Percentiles rank a stretch among this genome's conserved stretches.
Conservation (phyloP, 805 yeast species). For the Candida pseudofarinosa region DNA sequence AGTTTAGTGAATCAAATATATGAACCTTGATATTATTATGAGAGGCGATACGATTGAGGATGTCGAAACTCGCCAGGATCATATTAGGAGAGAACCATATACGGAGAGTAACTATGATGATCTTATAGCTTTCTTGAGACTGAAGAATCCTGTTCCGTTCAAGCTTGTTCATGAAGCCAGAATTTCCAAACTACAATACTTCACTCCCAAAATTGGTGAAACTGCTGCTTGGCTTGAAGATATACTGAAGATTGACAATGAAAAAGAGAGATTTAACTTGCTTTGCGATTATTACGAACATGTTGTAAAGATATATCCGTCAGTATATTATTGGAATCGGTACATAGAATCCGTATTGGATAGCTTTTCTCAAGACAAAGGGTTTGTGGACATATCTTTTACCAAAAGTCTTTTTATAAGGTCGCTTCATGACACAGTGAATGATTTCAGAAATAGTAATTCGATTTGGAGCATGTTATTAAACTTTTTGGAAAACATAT, state of each 20-base stretch:
- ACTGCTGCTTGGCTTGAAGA: slow-evolving; percentile 16
- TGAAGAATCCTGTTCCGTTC: background rate
- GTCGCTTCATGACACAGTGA: slow-evolving; percentile 19
- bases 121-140: slow-evolving; percentile 11
- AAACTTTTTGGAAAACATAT: slow-evolving; percentile 4
- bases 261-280: slow-evolving; percentile 1
- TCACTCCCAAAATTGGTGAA: slow-evolving; percentile 9
- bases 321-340: slow-evolving; percentile 16
- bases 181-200: slow-evolving; percentile 7
- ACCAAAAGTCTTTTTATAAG: slow-evolving; percentile 10
- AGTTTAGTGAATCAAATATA: no score
- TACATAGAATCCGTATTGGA: slow-evolving; percentile 14
- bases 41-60: slow-evolving; percentile 6
- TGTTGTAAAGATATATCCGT: slow-evolving; percentile 17
- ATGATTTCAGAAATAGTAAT: slow-evolving; percentile 21
- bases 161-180: slow-evolving; percentile 7
- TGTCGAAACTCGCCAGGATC: slow-evolving; percentile 6
- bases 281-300: slow-evolving; percentile 12
- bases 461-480: slow-evolving; percentile 17
- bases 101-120: slow-evolving; percentile 12
- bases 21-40: no score
- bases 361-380: slow-evolving; percentile 1
- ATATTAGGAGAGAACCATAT: slow-evolving; percentile 11
- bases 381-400: slow-evolving; percentile 3
- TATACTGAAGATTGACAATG: slow-evolving; percentile 10